A percentile compares a stretch with the other conserved stretches of the same genome.
phyloP scores from a whole-genome alignment of 1,284 basidiomycete species.

The Xanthoconium separans region DNA sequence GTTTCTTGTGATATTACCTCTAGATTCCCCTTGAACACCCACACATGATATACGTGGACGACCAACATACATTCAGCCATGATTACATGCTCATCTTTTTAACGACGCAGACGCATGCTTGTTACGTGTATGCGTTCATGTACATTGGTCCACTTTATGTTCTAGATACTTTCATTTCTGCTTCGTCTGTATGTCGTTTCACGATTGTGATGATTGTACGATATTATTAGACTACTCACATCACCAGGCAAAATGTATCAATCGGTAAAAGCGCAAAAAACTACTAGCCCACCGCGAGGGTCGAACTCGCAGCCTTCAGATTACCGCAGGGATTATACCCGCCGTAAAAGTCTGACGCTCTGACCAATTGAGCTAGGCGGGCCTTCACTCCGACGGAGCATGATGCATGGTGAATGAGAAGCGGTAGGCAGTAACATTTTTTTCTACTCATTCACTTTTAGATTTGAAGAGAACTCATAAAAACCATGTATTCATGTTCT shows the following conservation, averaged over 20 bases:
- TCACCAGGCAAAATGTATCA: slow-evolving; percentile 15
- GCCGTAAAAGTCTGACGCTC: slow-evolving; percentile 61
- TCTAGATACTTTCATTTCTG: slow-evolving; percentile 10
- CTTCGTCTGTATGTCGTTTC: slow-evolving; percentile 16
- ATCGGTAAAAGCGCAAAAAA: background rate
- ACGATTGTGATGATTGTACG: slow-evolving; percentile 15
- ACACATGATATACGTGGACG: slow-evolving; percentile 19
- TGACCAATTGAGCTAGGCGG: slow-evolving; percentile 53
- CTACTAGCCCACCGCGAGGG: slow-evolving; percentile 81
- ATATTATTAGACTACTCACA: slow-evolving; percentile 25
- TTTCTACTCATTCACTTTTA: too few relatives aligned
- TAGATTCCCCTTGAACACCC: slow-evolving; percentile 27
- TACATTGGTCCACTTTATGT: slow-evolving; percentile 11
- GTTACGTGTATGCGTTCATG: slow-evolving; percentile 15
- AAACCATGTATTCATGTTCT: too few relatives aligned
- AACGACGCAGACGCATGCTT: slow-evolving; percentile 5
- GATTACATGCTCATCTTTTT: slow-evolving; percentile 16
- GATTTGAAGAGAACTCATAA: too few relatives aligned
- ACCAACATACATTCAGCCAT: slow-evolving; percentile 16
- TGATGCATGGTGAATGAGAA: background rate
- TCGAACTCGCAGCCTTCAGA: slow-evolving; percentile 92
- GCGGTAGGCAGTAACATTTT: too few relatives aligned
- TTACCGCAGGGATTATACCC: slow-evolving; percentile 66
- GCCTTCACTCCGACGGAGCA: slow-evolving; percentile 26
- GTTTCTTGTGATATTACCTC: slow-evolving; percentile 31